A percentile compares a stretch with the other conserved stretches of the same genome.
phyloP scores from a whole-genome alignment of 129 eudicot genomes.

The Lactuca saligna region DNA sequence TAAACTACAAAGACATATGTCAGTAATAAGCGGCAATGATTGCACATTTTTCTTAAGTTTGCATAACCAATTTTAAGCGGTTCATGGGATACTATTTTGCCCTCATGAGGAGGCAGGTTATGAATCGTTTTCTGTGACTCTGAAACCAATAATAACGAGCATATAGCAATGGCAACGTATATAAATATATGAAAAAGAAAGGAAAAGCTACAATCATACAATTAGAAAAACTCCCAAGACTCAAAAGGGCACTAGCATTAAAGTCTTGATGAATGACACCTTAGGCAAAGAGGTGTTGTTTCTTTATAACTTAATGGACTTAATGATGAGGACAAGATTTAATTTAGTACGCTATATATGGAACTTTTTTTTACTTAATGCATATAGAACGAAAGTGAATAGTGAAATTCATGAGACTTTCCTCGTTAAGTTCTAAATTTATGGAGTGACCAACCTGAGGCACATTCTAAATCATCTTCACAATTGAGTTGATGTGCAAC shows the following conservation, averaged over 20 bases:
- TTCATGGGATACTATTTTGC: neutral
- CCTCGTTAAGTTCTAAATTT: too few relatives aligned
- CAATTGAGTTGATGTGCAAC: too few relatives aligned
- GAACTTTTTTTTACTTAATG: neutral
- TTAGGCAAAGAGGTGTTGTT: neutral
- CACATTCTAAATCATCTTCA: neutral
- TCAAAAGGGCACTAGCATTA: too few relatives aligned
- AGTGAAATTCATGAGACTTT: neutral
- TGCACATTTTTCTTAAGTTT: neutral
- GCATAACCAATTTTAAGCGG: too few relatives aligned
- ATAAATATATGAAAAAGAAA: neutral
- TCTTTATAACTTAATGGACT: too few relatives aligned
- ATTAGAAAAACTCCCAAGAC: too few relatives aligned
- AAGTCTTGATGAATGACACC: neutral
- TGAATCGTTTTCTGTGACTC: neutral
- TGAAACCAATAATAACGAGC: neutral
- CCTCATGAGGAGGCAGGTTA: neutral
- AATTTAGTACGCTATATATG: neutral
- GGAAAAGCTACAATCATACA: too few relatives aligned
- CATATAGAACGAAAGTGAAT: too few relatives aligned
- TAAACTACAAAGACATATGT: too few relatives aligned
- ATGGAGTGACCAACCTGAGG: too few relatives aligned
- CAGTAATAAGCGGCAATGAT: too few relatives aligned
- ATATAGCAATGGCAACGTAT: neutral
- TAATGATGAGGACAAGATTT: neutral